Base-by-base conservation (phyloP, 305 asterid species). In the Fraxinus angustifolia region DNA sequence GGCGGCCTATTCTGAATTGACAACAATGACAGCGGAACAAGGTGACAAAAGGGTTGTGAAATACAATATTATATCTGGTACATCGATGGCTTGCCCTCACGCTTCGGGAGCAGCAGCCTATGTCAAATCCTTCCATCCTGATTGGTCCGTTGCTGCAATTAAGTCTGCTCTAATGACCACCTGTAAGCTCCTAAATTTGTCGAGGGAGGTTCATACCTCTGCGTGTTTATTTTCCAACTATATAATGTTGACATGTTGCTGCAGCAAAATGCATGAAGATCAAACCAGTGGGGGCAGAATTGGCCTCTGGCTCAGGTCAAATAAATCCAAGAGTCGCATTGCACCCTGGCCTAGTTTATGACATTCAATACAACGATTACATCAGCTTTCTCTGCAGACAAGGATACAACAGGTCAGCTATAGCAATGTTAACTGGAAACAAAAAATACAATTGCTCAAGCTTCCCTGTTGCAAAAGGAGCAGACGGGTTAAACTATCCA, bases 151-250 rank as follows among this genome's bases (percentile, higher is more conserved):
- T 0, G 91, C 99, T 6, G 99, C 98, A 1, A 90, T 95, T 53
- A 95, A 91, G 81, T 95, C 99, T 8, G 97, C 98, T 77, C 85
- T 95, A 21, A 93, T 95, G 97, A 95, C 99, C 77, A 93, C 97
- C 1, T 87, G 98, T 93, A 84, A 58, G 81, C 35, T 50, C 82
- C 28, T 12, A 0, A 2, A 30, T 67, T 26, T 21, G 16, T 60
- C 33, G 6, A 21, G 71, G 71, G 16, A 21, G 6, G 33, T 60
- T 75, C 78, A 19, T 19, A 40, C 34, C 21, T 38, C 33, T 21
- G 36, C 1, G 1, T 40, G 31, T 42, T 4, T 75, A 4, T 42
- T 42, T 42, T 26, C 38, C 14, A 4, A 38, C 26, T 48, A 48
- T 16, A 40, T 38, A 31, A n/a, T 38, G 17, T 42, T 26, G 74